These are phyloP conservation scores for Prunus armeniaca DNA, from an alignment of 306 rosid species.

Conservation along the genomic window DNA sequence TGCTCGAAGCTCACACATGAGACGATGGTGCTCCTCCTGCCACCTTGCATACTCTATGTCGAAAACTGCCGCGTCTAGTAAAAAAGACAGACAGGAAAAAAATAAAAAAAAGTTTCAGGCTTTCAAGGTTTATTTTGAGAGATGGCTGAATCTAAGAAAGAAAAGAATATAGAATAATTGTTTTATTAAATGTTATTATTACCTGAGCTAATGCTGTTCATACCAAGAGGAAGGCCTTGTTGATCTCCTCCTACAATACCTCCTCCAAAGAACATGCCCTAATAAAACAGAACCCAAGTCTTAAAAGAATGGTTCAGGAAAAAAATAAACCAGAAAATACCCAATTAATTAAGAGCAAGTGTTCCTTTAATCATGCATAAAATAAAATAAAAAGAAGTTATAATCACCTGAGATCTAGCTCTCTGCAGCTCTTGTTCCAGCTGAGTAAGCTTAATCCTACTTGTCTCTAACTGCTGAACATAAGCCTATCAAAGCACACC, in stretches of 20 bases:
- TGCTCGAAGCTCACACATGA: constrained; percentile 79
- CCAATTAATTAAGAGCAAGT: background rate
- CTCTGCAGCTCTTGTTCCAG: constrained; percentile 90
- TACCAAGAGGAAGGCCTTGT: constrained; percentile 59
- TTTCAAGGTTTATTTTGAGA: background rate
- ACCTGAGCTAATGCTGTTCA: constrained; percentile 73
- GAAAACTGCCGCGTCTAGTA: constrained; percentile 65
- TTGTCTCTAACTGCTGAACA: constrained; percentile 90
- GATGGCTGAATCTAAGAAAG: background rate
- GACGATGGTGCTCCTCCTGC: constrained; percentile 79
- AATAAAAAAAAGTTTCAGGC: background rate
- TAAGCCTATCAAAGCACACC: constrained; percentile 60
- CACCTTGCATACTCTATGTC: constrained; percentile 84
- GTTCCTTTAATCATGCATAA: no score
- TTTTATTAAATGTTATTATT: background rate
- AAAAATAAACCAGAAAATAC: background rate
- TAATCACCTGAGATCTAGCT: constrained; percentile 70
- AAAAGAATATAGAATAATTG: background rate
- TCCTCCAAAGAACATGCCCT: constrained; percentile 77
- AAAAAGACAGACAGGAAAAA: background rate
- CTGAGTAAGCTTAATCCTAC: constrained; percentile 93
- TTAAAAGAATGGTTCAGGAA: background rate
- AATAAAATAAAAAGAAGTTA: background rate
- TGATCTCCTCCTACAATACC: constrained; percentile 62
- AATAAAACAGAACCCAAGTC: constrained; percentile 8